Percentiles rank a stretch among this genome's conserved stretches.
Evolutionary conservation across 768 basidiomycete genomes (phyloP).

Genomic region (Tubosaeta sp.): DNA sequence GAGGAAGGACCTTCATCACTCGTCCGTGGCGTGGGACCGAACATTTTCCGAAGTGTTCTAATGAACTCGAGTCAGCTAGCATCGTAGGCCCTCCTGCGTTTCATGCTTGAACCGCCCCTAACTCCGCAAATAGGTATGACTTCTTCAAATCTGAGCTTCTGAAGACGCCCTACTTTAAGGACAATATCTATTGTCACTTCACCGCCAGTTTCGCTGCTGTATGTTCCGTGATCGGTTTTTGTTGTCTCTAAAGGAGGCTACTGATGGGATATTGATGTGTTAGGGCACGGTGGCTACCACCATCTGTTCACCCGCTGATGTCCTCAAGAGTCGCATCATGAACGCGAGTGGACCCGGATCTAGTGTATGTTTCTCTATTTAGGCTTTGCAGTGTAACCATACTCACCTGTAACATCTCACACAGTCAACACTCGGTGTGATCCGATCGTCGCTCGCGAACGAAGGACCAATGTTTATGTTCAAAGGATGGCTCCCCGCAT

Average conservation of each 20-base stretch:
- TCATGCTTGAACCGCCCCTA: not conserved
- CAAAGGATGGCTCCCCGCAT: constrained; percentile 88
- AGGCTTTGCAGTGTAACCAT: not conserved
- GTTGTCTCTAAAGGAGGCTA: not conserved
- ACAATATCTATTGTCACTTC: constrained; percentile 82
- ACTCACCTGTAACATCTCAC: not conserved
- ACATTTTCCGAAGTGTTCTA: constrained; percentile 78
- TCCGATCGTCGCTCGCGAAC: constrained; percentile 58
- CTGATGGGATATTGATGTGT: constrained; percentile 1
- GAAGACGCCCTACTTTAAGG: constrained; percentile 65
- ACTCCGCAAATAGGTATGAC: constrained; percentile 58
- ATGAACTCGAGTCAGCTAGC: constrained; percentile 94
- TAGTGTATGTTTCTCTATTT: constrained; percentile 42
- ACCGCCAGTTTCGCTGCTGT: constrained; percentile 85
- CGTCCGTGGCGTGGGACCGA: constrained; percentile 73
- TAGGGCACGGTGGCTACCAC: constrained; percentile 88
- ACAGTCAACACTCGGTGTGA: constrained; percentile 68
- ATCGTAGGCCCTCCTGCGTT: constrained; percentile 48
- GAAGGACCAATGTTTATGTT: constrained; percentile 91
- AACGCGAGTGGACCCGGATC: constrained; percentile 82
- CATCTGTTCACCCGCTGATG: constrained; percentile 85
- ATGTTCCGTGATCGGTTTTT: constrained; percentile 19
- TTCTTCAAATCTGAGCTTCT: constrained; percentile 86
- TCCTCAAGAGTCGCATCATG: constrained; percentile 88
- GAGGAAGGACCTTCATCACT: constrained; percentile 82